Base-by-base conservation (phyloP, 2,329 filamentous ascomycete species). In the Scedosporium minutisporum region DNA sequence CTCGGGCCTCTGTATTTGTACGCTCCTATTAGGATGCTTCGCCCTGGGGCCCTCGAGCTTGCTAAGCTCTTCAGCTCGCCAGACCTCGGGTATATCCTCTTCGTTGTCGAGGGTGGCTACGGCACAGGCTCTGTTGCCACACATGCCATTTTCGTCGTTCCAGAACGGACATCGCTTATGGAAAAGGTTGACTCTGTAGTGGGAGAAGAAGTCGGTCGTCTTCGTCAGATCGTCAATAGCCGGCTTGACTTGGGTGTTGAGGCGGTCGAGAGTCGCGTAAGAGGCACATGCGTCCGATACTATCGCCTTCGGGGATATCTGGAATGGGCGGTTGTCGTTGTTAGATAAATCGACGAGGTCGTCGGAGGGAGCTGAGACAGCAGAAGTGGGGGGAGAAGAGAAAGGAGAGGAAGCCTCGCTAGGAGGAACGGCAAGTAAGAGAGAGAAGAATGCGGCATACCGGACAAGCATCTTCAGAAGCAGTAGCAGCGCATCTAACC, bases 161-260 rank as follows among this genome's bases (percentile, higher is more conserved):
- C 95, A 99, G 74, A 97, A 99, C 0, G 95, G 95, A 71, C 95
- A 99, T 76, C 85, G 86, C 75, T 95, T 96, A 75, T 96, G 89
- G 76, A 91, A 99, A 21, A 99, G 83, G 73, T 97, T 97, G 57
- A 99, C 79, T 63, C 95, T 88, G 78, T 97, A 99, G 76, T 97
- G 92, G 61, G 93, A 93, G 77, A 99, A 99, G 82, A 97, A 99
- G 76, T 99, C 95, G 74, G 93, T 96, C 61, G 89, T 86, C 68
- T 85, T 85, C 0, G 91, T 96, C 57, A 99, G 85, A 62, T 90
- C 88, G 69, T 90, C 84, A 68, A 99, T 78, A 61, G 87, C 84
- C 18, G 92, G 90, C 69, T 88, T 87, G 65, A 97, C 81, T 64
- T 85, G 83, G 67, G 81, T 76, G 76, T 97, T 99, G 62, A 99